A percentile compares a stretch with the other conserved stretches of the same genome.
phyloP scores from a whole-genome alignment of 1,139 yeast species.

The Saccharomyces pastorianus region DNA sequence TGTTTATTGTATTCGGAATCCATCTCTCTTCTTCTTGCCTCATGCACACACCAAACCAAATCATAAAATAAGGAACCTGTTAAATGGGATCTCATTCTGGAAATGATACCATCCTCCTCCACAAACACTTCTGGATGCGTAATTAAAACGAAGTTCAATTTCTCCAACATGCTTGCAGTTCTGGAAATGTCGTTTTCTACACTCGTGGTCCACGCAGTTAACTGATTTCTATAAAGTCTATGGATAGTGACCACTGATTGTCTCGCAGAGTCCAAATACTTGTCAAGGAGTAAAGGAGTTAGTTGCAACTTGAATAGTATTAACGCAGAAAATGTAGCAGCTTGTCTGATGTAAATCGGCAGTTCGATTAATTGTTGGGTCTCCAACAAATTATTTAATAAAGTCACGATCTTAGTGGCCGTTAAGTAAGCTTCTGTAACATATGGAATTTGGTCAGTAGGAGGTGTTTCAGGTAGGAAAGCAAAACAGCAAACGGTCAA shows the following conservation, averaged over 20 bases:
- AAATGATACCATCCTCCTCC: constrained; percentile 62
- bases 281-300: constrained; percentile 67
- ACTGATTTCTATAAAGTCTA: constrained; percentile 73
- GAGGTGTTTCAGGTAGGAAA: constrained; percentile 83
- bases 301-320: constrained; percentile 74
- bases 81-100: constrained; percentile 84
- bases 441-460: constrained; percentile 72
- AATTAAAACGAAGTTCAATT: constrained; percentile 75
- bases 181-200: constrained; percentile 86
- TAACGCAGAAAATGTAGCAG: constrained; percentile 74
- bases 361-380: constrained; percentile 64
- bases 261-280: constrained; percentile 78
- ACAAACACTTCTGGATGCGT: constrained; percentile 80
- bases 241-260: constrained; percentile 92
- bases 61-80: constrained; percentile 90
- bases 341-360: constrained; percentile 81
- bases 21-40: constrained; percentile 71
- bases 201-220: constrained; percentile 79
- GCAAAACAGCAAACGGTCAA: constrained; percentile 85
- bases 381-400: constrained; percentile 65
- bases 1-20: constrained; percentile 37
- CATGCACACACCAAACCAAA: constrained; percentile 90
- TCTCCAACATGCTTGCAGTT: constrained; percentile 88
- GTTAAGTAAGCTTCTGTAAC: constrained; percentile 74
- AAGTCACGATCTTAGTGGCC: constrained; percentile 75